A percentile compares a stretch with the other conserved stretches of the same genome.
phyloP scores from a whole-genome alignment of 2,329 filamentous ascomycete genomes.

The Aspergillus oerlinghausenensis region DNA sequence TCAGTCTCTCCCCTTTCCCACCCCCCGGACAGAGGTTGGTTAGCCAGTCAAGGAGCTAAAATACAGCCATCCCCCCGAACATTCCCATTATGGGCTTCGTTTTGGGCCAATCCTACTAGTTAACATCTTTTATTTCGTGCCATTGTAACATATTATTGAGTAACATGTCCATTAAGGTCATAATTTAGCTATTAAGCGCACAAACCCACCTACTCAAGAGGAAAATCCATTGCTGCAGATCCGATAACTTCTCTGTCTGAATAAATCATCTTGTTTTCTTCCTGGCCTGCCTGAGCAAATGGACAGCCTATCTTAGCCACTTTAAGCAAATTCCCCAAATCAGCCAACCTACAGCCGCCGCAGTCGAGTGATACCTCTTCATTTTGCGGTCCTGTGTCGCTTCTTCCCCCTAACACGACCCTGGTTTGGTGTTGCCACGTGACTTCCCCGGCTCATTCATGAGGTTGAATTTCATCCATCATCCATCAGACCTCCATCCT shows the following conservation, averaged over 20 bases:
- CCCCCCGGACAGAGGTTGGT: constrained; percentile 3
- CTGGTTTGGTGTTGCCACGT: background rate
- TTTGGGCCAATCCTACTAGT: background rate
- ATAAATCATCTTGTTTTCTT: background rate
- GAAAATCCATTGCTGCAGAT: background rate
- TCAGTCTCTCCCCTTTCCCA: constrained; percentile 2
- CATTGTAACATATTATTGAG: background rate
- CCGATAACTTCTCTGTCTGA: background rate
- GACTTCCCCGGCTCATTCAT: background rate
- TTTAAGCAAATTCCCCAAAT: background rate
- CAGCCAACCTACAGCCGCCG: background rate
- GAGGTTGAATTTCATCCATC: background rate
- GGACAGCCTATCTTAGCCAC: background rate
- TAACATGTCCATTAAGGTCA: background rate
- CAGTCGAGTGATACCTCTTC: background rate
- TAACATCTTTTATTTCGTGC: background rate
- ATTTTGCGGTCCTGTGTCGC: background rate
- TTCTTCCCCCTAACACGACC: background rate
- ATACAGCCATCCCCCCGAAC: constrained; percentile 1
- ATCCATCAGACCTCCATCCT: constrained; percentile 22
- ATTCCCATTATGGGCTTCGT: background rate
- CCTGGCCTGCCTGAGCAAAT: too few relatives aligned
- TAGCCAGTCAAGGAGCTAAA: constrained; percentile 9
- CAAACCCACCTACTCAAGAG: background rate
- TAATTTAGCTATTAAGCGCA: background rate